Conservation (phyloP, 2,329 filamentous ascomycete genomes). For the Shiraia bambusicola region DNA sequence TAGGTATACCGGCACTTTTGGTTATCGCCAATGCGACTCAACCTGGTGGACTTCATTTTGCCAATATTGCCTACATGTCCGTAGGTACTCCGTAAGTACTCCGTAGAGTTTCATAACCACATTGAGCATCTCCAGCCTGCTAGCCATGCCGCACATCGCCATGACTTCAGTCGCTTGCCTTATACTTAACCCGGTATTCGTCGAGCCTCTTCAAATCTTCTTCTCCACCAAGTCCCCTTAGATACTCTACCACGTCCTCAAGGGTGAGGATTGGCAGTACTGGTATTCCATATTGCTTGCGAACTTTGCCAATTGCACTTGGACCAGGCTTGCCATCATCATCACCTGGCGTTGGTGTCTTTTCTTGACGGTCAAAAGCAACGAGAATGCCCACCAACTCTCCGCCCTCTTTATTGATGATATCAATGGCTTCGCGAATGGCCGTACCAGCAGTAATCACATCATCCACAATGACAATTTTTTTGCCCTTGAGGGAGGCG, state of each 20-base stretch:
- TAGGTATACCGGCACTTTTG: too few relatives aligned
- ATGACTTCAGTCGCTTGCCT: conserved; percentile 37
- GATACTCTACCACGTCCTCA: conserved; percentile 66
- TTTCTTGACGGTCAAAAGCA: conserved; percentile 84
- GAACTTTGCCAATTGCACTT: conserved; percentile 84
- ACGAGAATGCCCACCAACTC: conserved; percentile 84
- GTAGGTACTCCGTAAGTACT: too few relatives aligned
- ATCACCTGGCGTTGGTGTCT: conserved; percentile 60
- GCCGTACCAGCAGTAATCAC: conserved; percentile 95
- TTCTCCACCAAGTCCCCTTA: conserved; percentile 47
- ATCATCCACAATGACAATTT: conserved; percentile 89
- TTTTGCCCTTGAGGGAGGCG: conserved; percentile 79
- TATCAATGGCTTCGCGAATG: conserved; percentile 86
- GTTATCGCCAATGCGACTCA: too few relatives aligned
- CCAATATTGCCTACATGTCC: too few relatives aligned
- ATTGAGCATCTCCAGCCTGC: too few relatives aligned
- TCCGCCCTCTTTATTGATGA: conserved; percentile 84
- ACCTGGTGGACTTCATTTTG: too few relatives aligned
- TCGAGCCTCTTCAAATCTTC: conserved; percentile 49
- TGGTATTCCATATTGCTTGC: conserved; percentile 79
- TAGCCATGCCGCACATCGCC: too few relatives aligned
- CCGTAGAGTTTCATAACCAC: too few relatives aligned
- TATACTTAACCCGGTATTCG: conserved; percentile 45
- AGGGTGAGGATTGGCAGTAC: conserved; percentile 82
- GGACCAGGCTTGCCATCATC: conserved; percentile 69